Evolutionary conservation across 768 basidiomycete species (phyloP).

Genomic region (Amanita pseudoporphyria): DNA sequence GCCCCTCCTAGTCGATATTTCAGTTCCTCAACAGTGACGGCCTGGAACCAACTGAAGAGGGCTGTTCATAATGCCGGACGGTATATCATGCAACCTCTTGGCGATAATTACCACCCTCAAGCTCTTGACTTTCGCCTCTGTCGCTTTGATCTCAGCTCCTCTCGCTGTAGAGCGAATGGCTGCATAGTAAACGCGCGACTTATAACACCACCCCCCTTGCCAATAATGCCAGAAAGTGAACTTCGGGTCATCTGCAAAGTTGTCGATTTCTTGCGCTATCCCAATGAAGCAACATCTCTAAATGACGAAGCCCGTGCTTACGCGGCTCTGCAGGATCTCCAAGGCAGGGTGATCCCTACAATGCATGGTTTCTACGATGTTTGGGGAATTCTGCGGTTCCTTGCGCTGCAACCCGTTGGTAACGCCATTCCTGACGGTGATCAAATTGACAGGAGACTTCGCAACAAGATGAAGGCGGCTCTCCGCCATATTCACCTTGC

Average conservation of each 20-base stretch:
- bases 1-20: neutral
- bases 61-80: too few species aligned
- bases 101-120: too few species aligned
- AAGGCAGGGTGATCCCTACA: neutral
- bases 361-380: slow-evolving; percentile 11
- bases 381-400: slow-evolving; percentile 11
- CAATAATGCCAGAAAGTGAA: too few species aligned
- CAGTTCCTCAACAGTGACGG: too few species aligned
- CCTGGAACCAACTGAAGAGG: too few species aligned
- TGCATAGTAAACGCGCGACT: too few species aligned
- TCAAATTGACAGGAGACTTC: slow-evolving; percentile 8
- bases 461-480: slow-evolving; percentile 12
- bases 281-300: neutral
- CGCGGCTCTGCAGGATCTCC: neutral
- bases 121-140: too few species aligned
- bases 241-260: neutral
- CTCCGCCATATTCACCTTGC: slow-evolving; percentile 12
- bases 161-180: too few species aligned
- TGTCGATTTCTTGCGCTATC: neutral
- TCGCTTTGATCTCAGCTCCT: too few species aligned
- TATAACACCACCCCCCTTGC: too few species aligned
- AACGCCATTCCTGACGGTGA: neutral
- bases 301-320: neutral
- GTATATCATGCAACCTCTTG: too few species aligned
- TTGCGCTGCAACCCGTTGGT: slow-evolving; percentile 12